phyloP scores from a whole-genome alignment of 202 grass and related monocot species.

The Carex arenaria region DNA sequence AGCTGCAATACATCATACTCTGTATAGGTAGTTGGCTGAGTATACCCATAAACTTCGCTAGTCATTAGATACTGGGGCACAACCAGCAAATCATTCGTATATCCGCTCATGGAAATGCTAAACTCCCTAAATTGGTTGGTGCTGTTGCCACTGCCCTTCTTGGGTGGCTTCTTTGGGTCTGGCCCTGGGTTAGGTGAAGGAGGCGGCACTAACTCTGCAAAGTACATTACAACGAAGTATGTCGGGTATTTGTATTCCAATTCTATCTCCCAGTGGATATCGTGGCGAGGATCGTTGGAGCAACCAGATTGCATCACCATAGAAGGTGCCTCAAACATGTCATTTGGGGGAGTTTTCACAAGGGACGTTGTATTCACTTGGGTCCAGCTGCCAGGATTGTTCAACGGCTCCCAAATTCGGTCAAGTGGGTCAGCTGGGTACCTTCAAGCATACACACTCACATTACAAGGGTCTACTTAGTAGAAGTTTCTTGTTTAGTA shows the following conservation, averaged over 20 bases:
- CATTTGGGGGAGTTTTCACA: background rate
- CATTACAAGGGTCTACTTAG: too few species aligned
- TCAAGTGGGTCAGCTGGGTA: conserved; percentile 31
- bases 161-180: conserved; percentile 8
- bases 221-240: conserved; percentile 21
- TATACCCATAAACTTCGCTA: background rate
- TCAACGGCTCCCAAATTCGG: conserved; percentile 18
- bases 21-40: background rate
- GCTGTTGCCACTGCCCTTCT: background rate
- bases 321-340: conserved; percentile 29
- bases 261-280: conserved; percentile 5
- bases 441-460: background rate
- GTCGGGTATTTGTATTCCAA: conserved; percentile 4
- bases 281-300: conserved; percentile 17
- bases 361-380: conserved; percentile 8
- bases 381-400: background rate
- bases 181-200: background rate
- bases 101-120: conserved; percentile 26
- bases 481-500: too few species aligned
- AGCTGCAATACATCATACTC: conserved; percentile 34
- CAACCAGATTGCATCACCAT: conserved; percentile 32
- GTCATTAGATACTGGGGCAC: conserved; percentile 18
- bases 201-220: conserved; percentile 17
- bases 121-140: conserved; percentile 16
- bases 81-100: background rate